Evolutionary conservation across 2,329 filamentous ascomycete species (phyloP), one percentile per base, ranked within the genome.

Genomic region (Coleophoma eucalyptorum): DNA sequence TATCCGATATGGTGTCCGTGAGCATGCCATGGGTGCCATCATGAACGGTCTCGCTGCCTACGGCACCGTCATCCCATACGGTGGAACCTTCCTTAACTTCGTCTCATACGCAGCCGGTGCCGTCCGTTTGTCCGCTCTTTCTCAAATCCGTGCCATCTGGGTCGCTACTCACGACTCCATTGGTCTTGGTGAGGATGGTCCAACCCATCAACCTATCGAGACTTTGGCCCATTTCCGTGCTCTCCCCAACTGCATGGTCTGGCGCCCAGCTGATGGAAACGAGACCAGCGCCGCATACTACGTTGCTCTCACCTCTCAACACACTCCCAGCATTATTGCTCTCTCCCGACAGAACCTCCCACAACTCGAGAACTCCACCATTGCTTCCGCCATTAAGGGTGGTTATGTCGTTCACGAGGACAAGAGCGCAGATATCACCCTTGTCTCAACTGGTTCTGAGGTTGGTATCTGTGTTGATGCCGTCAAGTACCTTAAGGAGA

Each of bases 161-260:
- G 83, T 97, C 64, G 93, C 94, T 66, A 97, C 93, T 63, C 93
- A 97, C 83, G 93, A 97, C 82, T 97, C 93, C 60, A 99, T 99
- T 65, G 94, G 94, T 80, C 90, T 97, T 62, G 94, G 94, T 75
- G 94, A 99, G 79, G 94, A 99, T 68, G 94, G 94, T 58, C 93
- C 94, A 62, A 99, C 94, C 51, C 94, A 99, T 78, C 94, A 99
- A 83, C 94, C 94, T 72, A 96, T 99, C 64, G 94, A 99, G 85
- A 96, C 91, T 42, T 85, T 97, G 58, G 88, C 92, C 54, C 94
- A 97, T 78, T 97, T 97, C 90, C 93, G 94, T 72, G 94, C 94
- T 59, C 84, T 97, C 63, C 94, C 94, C 69, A 99, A 99, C 87
- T 89, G 88, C 81, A 96, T 97, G 90, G 93, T 97, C 66, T 97